Base-by-base conservation (phyloP, 2,329 filamentous ascomycete species). In the Mycosphaerella sp. region DNA sequence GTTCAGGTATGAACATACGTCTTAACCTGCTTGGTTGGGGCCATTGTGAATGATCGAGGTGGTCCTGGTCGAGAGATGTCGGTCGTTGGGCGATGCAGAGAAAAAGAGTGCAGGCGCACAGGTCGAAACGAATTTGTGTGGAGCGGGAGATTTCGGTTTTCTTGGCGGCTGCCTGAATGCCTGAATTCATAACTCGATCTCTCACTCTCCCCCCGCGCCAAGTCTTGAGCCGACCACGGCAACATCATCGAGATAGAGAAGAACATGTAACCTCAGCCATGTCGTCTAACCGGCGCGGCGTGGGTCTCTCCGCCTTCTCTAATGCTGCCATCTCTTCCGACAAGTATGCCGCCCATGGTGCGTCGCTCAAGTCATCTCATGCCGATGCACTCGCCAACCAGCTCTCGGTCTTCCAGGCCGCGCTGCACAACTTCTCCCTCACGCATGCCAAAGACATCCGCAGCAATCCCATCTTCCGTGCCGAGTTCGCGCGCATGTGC, bases 401-500 rank as follows among this genome's bases (percentile, higher is more conserved):
- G 70, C 86, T 98, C 58, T 86, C 90, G 61, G 91, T 97, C 67
- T 98, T 98, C 79, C 90, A 95, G 67, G 93, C 89, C 14, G 80
- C 96, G 9, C 83, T 98, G 5, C 90, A 96, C 74, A 90, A 95
- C 72, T 98, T 98, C 73, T 89, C 91, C 43, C 81, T 92, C 67
- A 95, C 92, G 47, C 93, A 98, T 78, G 88, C 87, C 63, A 90
- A 91, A 68, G 93, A 95, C 66, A 98, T 98, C 56, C 91, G 92
- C 59, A 95, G 90, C 2, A 91, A 97, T 70, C 93, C 93, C 5
- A 86, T 83, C 7, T 98, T 98, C 72, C 89, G 93, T 57, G 90
- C 92, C 34, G 92, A 98, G 73, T 98, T 98, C 69, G 92, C 93
- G 2, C 89, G 92, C 70, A 98, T 98, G 93, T 98, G 93, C 74